Conservation (phyloP, 2,329 filamentous ascomycete species). For the Ascochyta lentis region DNA sequence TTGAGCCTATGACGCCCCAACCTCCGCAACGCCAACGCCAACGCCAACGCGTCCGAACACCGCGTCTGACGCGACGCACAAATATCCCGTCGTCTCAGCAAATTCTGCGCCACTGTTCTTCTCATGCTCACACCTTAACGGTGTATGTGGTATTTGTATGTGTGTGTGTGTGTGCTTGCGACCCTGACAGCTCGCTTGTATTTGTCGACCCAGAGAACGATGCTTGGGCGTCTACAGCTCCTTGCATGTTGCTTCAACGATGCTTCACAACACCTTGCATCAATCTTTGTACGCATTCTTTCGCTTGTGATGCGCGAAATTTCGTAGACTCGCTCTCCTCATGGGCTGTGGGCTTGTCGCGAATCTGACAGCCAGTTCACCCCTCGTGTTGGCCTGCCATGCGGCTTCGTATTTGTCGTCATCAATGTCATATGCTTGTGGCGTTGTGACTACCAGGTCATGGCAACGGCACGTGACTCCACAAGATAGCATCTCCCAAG, state of each 20-base stretch:
- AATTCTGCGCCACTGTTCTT: neutral
- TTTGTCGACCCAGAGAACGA: conserved; percentile 1
- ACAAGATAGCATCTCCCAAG: neutral
- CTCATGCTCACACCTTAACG: neutral
- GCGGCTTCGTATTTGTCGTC: neutral
- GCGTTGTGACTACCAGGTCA: neutral
- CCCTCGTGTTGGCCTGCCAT: neutral
- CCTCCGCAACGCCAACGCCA: conserved; percentile 11
- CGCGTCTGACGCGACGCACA: conserved; percentile 15
- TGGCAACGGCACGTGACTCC: neutral
- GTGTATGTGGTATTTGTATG: neutral
- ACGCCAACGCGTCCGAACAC: conserved; percentile 7
- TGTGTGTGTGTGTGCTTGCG: neutral
- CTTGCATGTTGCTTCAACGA: neutral
- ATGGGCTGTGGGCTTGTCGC: no score
- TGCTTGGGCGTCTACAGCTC: neutral
- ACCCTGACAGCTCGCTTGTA: conserved; percentile 5
- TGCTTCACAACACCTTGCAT: conserved; percentile 1
- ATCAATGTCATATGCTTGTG: neutral
- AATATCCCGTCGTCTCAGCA: neutral
- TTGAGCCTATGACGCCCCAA: conserved; percentile 12
- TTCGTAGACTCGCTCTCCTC: no score
- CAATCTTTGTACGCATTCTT: neutral
- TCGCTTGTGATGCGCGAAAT: neutral
- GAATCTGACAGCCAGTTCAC: no score